Evolutionary conservation across 2,329 filamentous ascomycete genomes (phyloP), one percentile per base, ranked within the genome.

Genomic region (Bimuria novae-zelandiae): DNA sequence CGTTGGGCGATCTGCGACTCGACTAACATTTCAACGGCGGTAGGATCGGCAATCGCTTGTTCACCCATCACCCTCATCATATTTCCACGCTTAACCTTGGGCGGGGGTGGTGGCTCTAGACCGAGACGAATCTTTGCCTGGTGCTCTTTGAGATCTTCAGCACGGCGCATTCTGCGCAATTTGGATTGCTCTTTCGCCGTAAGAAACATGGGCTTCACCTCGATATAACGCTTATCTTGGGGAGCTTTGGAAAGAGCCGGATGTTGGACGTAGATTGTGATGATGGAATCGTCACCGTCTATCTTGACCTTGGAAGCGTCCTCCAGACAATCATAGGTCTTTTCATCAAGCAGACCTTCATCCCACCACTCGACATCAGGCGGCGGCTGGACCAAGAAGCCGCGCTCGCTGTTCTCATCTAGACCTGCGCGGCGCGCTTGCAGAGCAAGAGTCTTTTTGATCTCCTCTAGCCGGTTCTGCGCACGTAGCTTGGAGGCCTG

Each of bases 301-400:
- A 96, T 83, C 72, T 92, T 94, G 55, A 94, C 78, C 37, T 84
- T 86, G 14, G 77, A 75, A 0, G 83, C 78, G 53, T 88, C 77
- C 22, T 88, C 84, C 52, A 94, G 83, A 55, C 82, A 80, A 53
- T 87, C 82, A 75, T 97, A 97, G 50, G 83, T 87, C 36, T 83
- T 82, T 36, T 88, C 90, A 46, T 89, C 82, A 14, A 96, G 81
- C 16, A 97, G 78, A 2, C 87, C 90, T 76, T 97, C 92, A 65
- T 99, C 94, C 90, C 93, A 97, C 94, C 94, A 99, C 73, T 99
- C 94, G 36, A 97, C 83, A 7, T 88, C 88, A 3, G 94, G 94
- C 8, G 94, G 94, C 27, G 83, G 81, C 57, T 93, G 88, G 5
- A 97, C 85, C 3, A 94, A 76, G 70, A 93, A 97, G 27, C 91